Conservation (phyloP, 1,284 basidiomycete genomes). For the Rhodotorula sp. region DNA sequence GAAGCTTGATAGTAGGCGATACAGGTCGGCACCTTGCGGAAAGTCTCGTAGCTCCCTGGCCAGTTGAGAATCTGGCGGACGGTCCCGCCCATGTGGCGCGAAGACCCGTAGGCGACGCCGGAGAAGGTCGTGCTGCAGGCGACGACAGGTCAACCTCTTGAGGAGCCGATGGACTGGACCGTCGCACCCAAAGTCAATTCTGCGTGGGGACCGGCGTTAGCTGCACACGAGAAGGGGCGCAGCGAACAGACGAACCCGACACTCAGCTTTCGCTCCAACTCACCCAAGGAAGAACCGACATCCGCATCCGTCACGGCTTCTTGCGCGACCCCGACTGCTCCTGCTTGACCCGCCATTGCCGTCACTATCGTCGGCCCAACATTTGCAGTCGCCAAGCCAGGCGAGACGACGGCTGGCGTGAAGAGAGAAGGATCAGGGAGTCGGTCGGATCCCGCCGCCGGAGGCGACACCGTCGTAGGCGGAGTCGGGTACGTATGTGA, state of each 20-base stretch:
- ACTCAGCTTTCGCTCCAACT: constrained; percentile 13
- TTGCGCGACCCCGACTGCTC: not conserved
- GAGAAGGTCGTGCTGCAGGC: constrained; percentile 54
- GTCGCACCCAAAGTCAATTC: constrained; percentile 5
- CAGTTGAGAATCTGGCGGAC: constrained; percentile 66
- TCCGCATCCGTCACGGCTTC: constrained; percentile 13
- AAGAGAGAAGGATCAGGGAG: too few species aligned
- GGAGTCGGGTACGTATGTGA: not conserved
- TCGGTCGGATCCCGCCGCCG: not conserved
- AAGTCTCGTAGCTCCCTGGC: constrained; percentile 37
- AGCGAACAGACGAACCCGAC: constrained; percentile 5
- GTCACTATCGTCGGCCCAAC: too few species aligned
- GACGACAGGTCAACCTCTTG: too few species aligned
- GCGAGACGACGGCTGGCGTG: too few species aligned
- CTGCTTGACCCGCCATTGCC: not conserved
- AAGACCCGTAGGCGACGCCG: constrained; percentile 65
- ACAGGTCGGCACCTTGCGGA: constrained; percentile 29
- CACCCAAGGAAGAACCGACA: not conserved
- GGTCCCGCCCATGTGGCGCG: constrained; percentile 41
- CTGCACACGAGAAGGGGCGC: too few species aligned
- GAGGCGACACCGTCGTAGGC: not conserved
- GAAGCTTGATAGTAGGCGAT: constrained; percentile 29
- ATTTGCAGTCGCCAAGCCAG: too few species aligned
- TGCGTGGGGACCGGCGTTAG: not conserved
- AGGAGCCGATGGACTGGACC: not conserved